Evolutionary conservation across 345 rosid species (phyloP).

Genomic region (Clarkia xantiana): DNA sequence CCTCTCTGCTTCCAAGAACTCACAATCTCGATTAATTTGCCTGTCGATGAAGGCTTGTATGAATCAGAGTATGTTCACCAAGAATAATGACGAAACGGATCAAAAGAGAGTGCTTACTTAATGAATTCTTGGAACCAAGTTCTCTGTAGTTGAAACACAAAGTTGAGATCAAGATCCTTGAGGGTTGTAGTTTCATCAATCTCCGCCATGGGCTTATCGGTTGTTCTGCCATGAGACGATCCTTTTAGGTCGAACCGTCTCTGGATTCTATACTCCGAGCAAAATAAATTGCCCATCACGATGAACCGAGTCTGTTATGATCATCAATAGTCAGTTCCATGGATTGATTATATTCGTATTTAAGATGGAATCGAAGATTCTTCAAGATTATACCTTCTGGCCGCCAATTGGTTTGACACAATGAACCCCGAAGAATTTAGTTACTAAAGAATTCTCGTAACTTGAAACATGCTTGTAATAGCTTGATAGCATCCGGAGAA

Average conservation of each 20-base stretch:
- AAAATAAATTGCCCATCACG: conserved; percentile 95
- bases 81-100: no score
- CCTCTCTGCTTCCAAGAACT: conserved; percentile 83
- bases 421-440: conserved; percentile 90
- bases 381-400: conserved; percentile 43
- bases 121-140: conserved; percentile 81
- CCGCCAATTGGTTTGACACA: conserved; percentile 94
- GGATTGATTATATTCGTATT: background rate
- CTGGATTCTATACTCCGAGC: conserved; percentile 87
- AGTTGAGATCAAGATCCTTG: conserved; percentile 94
- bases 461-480: conserved; percentile 55
- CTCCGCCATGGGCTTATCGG: conserved; percentile 72
- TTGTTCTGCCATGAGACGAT: conserved; percentile 87
- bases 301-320: conserved; percentile 71
- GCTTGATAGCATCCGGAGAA: conserved; percentile 82
- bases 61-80: background rate
- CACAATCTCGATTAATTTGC: conserved; percentile 80
- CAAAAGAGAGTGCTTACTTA: conserved; percentile 25
- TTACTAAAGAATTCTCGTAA: conserved; percentile 81
- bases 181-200: conserved; percentile 96
- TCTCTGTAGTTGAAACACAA: conserved; percentile 64
- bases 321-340: conserved; percentile 2
- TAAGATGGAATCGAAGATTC: background rate
- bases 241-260: conserved; percentile 95
- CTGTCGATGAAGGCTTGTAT: conserved; percentile 16